Evolutionary conservation across 139 green algal species (phyloP).

Genomic region (Chlorella sp.): DNA sequence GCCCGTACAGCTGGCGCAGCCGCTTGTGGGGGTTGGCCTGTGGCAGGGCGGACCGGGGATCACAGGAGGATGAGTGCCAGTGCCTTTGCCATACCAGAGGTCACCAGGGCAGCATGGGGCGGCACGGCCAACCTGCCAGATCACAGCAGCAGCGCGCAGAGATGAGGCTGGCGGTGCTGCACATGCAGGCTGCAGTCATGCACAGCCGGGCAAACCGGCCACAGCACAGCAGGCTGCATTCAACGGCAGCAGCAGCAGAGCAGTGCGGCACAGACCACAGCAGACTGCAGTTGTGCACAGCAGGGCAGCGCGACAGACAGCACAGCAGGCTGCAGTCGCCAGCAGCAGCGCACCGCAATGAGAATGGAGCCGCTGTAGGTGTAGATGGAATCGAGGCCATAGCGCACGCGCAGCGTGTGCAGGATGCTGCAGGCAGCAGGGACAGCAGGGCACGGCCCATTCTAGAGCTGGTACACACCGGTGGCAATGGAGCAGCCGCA

Average conservation of each 20-base stretch:
- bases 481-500: too few species aligned
- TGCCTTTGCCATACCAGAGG: too few species aligned
- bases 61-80: too few species aligned
- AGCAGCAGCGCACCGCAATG: slow-evolving; percentile 67
- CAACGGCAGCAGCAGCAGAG: not conserved
- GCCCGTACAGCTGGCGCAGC: slow-evolving; percentile 80
- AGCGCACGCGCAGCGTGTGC: slow-evolving; percentile 80
- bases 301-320: too few species aligned
- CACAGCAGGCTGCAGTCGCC: not conserved
- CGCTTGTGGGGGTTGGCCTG: slow-evolving; percentile 84
- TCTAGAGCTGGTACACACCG: too few species aligned
- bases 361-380: slow-evolving; percentile 90
- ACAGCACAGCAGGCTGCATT: not conserved
- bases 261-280: too few species aligned
- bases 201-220: not conserved
- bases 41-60: not conserved
- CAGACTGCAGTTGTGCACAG: too few species aligned
- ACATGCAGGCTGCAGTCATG: not conserved
- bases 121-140: too few species aligned
- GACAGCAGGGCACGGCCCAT: too few species aligned
- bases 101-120: too few species aligned
- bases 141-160: too few species aligned
- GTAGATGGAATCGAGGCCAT: slow-evolving; percentile 86
- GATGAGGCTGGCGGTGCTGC: not conserved
- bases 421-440: slow-evolving; percentile 64